Evolutionary conservation across 2,329 filamentous ascomycete genomes (phyloP).

Genomic region (Penicillium palitans): DNA sequence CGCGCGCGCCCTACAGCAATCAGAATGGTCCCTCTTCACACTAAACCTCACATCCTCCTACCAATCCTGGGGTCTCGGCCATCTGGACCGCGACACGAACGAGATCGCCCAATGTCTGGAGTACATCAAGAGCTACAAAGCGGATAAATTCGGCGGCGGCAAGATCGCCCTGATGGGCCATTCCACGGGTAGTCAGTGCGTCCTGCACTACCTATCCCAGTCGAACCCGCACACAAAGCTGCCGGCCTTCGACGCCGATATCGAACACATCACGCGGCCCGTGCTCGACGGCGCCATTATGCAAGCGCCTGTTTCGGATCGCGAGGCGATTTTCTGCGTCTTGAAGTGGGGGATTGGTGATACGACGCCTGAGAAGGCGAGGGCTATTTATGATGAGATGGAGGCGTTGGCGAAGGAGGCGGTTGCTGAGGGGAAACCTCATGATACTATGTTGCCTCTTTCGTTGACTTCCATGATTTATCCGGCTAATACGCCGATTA

Average conservation of each 20-base stretch:
- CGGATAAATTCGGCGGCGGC: slow-evolving; percentile 30
- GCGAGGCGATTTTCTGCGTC: slow-evolving; percentile 59
- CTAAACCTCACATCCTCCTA: slow-evolving; percentile 55
- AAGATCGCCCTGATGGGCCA: slow-evolving; percentile 68
- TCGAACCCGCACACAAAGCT: slow-evolving; percentile 41
- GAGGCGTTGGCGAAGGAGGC: slow-evolving; percentile 34
- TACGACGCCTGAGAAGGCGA: slow-evolving; percentile 25
- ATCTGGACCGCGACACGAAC: slow-evolving; percentile 54
- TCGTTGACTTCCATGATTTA: slow-evolving; percentile 36
- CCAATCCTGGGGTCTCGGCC: slow-evolving; percentile 55
- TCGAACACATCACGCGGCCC: slow-evolving; percentile 46
- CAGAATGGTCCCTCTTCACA: slow-evolving; percentile 57
- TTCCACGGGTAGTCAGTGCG: slow-evolving; percentile 68
- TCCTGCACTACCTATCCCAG: slow-evolving; percentile 61
- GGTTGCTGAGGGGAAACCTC: slow-evolving; percentile 17
- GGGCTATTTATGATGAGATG: slow-evolving; percentile 34
- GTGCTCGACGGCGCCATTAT: slow-evolving; percentile 72
- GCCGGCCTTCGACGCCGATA: slow-evolving; percentile 31
- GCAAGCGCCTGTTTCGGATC: slow-evolving; percentile 76
- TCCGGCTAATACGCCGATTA: slow-evolving; percentile 48
- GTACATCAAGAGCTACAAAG: slow-evolving; percentile 50
- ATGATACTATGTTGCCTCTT: slow-evolving; percentile 38
- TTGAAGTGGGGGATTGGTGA: slow-evolving; percentile 30
- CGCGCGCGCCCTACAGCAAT: slow-evolving; percentile 47
- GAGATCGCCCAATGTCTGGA: slow-evolving; percentile 55